Conservation (phyloP, 345 rosid genomes). For the Lumnitzera littorea region DNA sequence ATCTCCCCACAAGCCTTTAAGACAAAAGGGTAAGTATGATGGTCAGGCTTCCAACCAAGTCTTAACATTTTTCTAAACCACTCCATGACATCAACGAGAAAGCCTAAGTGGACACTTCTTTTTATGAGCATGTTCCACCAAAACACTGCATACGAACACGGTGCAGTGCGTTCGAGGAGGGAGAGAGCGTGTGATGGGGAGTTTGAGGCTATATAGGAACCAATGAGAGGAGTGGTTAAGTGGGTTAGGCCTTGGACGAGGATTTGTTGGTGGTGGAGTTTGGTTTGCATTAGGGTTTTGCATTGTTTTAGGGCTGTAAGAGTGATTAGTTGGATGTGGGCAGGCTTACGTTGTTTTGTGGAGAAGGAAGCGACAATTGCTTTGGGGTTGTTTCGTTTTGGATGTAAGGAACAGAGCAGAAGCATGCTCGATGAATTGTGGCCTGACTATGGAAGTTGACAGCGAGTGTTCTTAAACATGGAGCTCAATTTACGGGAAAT, state of each 20-base stretch:
- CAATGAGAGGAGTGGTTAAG: conserved; percentile 47
- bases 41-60: conserved; percentile 62
- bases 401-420: not conserved
- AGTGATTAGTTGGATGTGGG: conserved; percentile 13
- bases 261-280: conserved; percentile 58
- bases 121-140: conserved; percentile 75
- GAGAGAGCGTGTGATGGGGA: conserved; percentile 39
- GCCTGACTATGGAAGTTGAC: too few species aligned
- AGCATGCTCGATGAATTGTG: not conserved
- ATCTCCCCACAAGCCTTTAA: conserved; percentile 70
- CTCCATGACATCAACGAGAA: conserved; percentile 24
- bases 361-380: not conserved
- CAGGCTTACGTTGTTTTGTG: not conserved
- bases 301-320: conserved; percentile 49
- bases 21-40: conserved; percentile 68
- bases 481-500: too few species aligned
- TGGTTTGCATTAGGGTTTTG: conserved; percentile 40
- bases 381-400: not conserved
- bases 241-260: conserved; percentile 36
- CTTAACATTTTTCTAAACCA: conserved; percentile 38
- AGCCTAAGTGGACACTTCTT: conserved; percentile 27
- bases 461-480: too few species aligned
- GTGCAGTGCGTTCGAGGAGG: conserved; percentile 40
- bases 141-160: conserved; percentile 45
- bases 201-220: conserved; percentile 53